These are phyloP conservation scores for Harringtonia aguacate DNA, from an alignment of 2,329 filamentous ascomycete species.

Conservation along the genomic window DNA sequence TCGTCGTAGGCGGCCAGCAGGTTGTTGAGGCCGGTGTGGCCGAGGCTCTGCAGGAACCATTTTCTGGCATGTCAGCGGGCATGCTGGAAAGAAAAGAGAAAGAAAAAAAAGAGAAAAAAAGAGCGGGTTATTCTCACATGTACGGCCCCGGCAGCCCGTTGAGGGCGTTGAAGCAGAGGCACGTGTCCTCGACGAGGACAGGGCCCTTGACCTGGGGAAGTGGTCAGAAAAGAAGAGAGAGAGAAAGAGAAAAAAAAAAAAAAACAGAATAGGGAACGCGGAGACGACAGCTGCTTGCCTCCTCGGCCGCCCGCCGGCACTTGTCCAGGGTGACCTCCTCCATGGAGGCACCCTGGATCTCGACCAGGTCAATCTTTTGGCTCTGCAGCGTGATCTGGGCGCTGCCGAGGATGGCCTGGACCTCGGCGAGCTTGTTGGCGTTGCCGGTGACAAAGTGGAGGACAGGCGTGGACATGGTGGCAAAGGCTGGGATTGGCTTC, in stretches of 20 bases:
- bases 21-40: slow-evolving; percentile 79
- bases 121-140: no score
- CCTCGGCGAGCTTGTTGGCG: slow-evolving; percentile 84
- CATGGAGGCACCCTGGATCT: slow-evolving; percentile 85
- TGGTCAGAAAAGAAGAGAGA: slow-evolving; percentile 2
- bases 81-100: neutral
- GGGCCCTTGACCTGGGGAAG: slow-evolving; percentile 61
- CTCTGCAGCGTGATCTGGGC: slow-evolving; percentile 57
- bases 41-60: slow-evolving; percentile 80
- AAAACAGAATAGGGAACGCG: neutral
- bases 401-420: slow-evolving; percentile 67
- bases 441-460: slow-evolving; percentile 97
- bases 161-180: slow-evolving; percentile 83
- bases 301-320: slow-evolving; percentile 68
- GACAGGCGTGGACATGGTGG: slow-evolving; percentile 9
- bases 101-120: no score
- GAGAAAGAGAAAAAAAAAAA: neutral
- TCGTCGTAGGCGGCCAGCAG: slow-evolving; percentile 80
- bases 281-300: slow-evolving; percentile 44
- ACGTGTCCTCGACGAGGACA: slow-evolving; percentile 92
- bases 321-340: slow-evolving; percentile 89
- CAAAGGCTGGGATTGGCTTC: neutral
- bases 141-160: slow-evolving; percentile 91
- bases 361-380: slow-evolving; percentile 68
- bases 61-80: slow-evolving; percentile 47